Evolutionary conservation across 1,284 basidiomycete genomes (phyloP).

Genomic region (Apiotrichum domesticum): DNA sequence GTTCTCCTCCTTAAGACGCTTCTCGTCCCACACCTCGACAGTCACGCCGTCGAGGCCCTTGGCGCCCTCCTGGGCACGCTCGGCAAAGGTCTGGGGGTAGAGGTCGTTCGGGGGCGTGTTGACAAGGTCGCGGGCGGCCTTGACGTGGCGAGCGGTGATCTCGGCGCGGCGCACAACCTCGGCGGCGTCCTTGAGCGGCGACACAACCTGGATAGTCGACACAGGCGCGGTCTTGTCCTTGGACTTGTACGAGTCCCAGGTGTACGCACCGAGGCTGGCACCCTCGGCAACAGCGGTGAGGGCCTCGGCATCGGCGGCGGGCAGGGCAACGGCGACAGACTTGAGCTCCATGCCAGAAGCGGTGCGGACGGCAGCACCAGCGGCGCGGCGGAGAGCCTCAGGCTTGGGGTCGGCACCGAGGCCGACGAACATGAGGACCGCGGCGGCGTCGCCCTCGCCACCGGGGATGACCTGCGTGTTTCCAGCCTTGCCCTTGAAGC

Average conservation of each 20-base stretch:
- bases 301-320: slow-evolving; percentile 3
- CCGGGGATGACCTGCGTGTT: slow-evolving; percentile 4
- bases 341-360: slow-evolving; percentile 6
- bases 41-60: slow-evolving; percentile 7
- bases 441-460: slow-evolving; percentile 7
- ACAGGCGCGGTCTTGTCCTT: slow-evolving; percentile 12
- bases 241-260: slow-evolving; percentile 17
- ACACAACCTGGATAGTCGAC: slow-evolving; percentile 5
- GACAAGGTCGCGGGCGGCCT: slow-evolving; percentile 14
- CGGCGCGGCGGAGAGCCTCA: slow-evolving; percentile 11
- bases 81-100: slow-evolving; percentile 12
- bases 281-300: slow-evolving; percentile 15
- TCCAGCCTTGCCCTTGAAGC: slow-evolving; percentile 11
- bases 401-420: slow-evolving; percentile 10
- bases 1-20: slow-evolving; percentile 6
- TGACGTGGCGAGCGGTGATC: slow-evolving; percentile 11
- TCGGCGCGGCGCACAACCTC: slow-evolving; percentile 7
- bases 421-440: slow-evolving; percentile 14
- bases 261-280: slow-evolving; percentile 14
- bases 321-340: slow-evolving; percentile 11
- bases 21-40: slow-evolving; percentile 18
- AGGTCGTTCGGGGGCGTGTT: slow-evolving; percentile 15
- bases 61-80: slow-evolving; percentile 5
- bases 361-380: slow-evolving; percentile 7
- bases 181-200: slow-evolving; percentile 4